Conservation (phyloP, 306 rosid genomes). For the Alnus rubra region DNA sequence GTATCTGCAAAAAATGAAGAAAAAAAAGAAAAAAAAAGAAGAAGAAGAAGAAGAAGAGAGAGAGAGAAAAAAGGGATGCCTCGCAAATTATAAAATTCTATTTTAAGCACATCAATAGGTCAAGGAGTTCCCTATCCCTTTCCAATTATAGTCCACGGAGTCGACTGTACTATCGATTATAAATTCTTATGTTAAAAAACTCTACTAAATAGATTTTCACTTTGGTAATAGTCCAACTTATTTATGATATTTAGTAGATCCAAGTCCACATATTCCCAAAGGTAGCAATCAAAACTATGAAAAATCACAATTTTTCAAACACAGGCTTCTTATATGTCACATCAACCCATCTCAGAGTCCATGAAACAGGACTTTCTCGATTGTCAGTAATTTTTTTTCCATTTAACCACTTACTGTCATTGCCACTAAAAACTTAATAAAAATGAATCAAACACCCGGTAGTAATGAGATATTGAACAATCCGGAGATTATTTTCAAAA, state of each 20-base stretch:
- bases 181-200: not conserved
- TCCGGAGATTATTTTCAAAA: not conserved
- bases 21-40: not conserved
- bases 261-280: not conserved
- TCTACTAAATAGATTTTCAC: not conserved
- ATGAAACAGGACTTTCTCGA: not conserved
- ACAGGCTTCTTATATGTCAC: not conserved
- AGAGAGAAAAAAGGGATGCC: not conserved
- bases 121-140: not conserved
- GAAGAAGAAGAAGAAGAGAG: not conserved
- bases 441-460: not conserved
- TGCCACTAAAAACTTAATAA: not conserved
- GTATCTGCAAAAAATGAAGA: not conserved
- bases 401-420: not conserved
- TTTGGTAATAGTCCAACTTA: not conserved
- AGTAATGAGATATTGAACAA: not conserved
- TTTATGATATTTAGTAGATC: not conserved
- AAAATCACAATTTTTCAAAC: not conserved
- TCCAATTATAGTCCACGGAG: not conserved
- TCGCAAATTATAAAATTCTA: not conserved
- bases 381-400: not conserved
- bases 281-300: not conserved
- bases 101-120: not conserved
- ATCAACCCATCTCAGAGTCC: not conserved
- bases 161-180: not conserved